Evolutionary conservation across 805 yeast species (phyloP), one percentile per base, ranked within the genome.

Genomic region (Saturnispora zaruensis): DNA sequence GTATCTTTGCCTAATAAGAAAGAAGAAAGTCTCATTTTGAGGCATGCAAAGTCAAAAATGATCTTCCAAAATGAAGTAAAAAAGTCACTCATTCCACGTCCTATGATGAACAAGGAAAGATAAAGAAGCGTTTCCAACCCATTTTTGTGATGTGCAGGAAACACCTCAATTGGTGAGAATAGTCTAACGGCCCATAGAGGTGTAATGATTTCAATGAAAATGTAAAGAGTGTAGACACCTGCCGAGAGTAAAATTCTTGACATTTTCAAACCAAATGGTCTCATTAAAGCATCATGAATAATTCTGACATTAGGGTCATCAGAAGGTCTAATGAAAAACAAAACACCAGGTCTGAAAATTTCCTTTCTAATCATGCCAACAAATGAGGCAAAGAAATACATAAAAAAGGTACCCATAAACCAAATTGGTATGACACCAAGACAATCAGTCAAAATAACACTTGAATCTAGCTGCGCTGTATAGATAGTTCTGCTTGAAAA

Each of bases 271-370:
- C 66, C 55, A 59, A 91, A 75, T 0, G 96, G 86, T 56, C 85
- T 80, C 51, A 85, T 83, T 48, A 93, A 66, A 1, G 96, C 93
- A 62, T 90, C 96, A 56, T 88, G 91, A 40, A 91, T 75, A 11
- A 93, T 77, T 56, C 91, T 79, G 43, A 88, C 82, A 57, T 87
- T 84, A 37, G 96, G 96, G 62, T 93, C 97, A 58, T 89, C 96
- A 4, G 96, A 96, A 21, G 96, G 88, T 58, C 96, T 77, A 53
- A 93, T 85, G 68, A 93, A 93, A 64, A 81, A 93, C 44, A 93
- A 71, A 7, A 87, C 96, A 11, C 99, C 99, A 0, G 85, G 83
- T 50, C 99, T 76, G 51, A 91, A 73, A 37, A 88, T 80, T 52
- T 71, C 67, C 42, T 76, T 69, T 53, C 99, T 74, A 20, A 82